These are phyloP conservation scores for Purpureocillium lavendulum DNA, from an alignment of 2,329 filamentous ascomycete species.

Conservation along the genomic window DNA sequence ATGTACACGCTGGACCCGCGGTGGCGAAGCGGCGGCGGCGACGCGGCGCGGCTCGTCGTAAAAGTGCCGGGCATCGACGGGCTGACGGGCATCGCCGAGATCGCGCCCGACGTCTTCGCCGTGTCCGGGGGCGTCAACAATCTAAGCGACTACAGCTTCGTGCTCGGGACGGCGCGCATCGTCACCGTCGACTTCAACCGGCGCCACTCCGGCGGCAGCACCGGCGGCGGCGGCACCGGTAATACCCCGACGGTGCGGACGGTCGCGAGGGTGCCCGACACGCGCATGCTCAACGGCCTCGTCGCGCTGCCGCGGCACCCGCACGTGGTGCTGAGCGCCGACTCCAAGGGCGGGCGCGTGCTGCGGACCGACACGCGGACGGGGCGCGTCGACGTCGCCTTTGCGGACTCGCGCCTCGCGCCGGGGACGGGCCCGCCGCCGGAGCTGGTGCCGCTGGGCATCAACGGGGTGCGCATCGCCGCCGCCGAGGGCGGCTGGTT, in stretches of 20 bases:
- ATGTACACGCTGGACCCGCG: conserved; percentile 7
- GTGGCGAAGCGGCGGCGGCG: too few species aligned
- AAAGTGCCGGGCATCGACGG: conserved; percentile 6
- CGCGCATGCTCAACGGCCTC: conserved; percentile 14
- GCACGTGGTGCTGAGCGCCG: conserved; percentile 12
- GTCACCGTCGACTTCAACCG: conserved; percentile 8
- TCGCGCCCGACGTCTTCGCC: conserved; percentile 11
- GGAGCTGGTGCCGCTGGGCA: too few species aligned
- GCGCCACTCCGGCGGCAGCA: too few species aligned
- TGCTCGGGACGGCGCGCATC: conserved; percentile 6
- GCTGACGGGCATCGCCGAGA: conserved; percentile 11
- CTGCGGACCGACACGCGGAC: conserved; percentile 9
- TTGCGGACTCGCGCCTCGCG: not conserved
- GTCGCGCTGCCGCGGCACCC: conserved; percentile 6
- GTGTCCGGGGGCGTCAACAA: conserved; percentile 10
- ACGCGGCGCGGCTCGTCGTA: conserved; percentile 5
- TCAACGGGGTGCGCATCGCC: too few species aligned
- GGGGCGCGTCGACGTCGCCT: conserved; percentile 6
- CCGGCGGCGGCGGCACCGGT: not conserved
- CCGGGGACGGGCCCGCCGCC: not conserved
- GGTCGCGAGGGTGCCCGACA: conserved; percentile 6
- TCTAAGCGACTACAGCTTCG: conserved; percentile 2
- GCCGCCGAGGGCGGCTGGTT: conserved; percentile 4
- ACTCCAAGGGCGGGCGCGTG: conserved; percentile 10
- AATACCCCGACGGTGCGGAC: conserved; percentile 1